Evolutionary conservation across 1,284 basidiomycete genomes (phyloP), one percentile per base, ranked within the genome.

Genomic region (Malassezia sympodialis): DNA sequence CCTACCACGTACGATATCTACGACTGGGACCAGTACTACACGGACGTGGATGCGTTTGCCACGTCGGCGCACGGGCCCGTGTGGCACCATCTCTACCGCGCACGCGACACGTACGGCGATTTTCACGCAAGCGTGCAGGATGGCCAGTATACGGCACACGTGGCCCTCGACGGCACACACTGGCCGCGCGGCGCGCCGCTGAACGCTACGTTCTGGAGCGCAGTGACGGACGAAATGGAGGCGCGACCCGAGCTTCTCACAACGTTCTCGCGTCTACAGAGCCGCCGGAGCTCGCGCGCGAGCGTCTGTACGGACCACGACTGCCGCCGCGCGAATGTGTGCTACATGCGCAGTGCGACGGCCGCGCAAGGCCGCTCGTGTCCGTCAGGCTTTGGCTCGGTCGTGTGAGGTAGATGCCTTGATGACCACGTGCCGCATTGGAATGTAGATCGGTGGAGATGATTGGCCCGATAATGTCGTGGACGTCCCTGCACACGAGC

Each of bases 171-270:
- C 1, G 63, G 56, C 8, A 45, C 53, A 2, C 32, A 14, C 8
- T 88, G 87, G 87, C 79, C 80, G 8, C 67, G 74, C 4, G 78
- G 79, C 45, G 85, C 85, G 59, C 86, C 86, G 0, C 73, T 88
- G 53, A 88, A 88, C 63, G 85, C 83, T 15, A 87, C 86, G 10
- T 88, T 84, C 82, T 88, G 85, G 85, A 84, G 86, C 65, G 79
- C 76, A 28, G 82, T 88, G 40, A 87, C 86, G 3, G 85, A 88
- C 76, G 76, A 75, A 44, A 51, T 51, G 39, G 19, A 43, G 21
- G 49, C 30, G 30, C 39, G 41, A 17, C 49, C 49, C 5, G n/a
- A 12, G 17, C 28, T 51, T 12, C n/a, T 34, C 4, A 21, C 39
- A n/a, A 51, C 39, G 14, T 51, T 51, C 24, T 39, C 49, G 19